phyloP scores from a whole-genome alignment of 345 rosid genomes.

The Tarenaya hassleriana region DNA sequence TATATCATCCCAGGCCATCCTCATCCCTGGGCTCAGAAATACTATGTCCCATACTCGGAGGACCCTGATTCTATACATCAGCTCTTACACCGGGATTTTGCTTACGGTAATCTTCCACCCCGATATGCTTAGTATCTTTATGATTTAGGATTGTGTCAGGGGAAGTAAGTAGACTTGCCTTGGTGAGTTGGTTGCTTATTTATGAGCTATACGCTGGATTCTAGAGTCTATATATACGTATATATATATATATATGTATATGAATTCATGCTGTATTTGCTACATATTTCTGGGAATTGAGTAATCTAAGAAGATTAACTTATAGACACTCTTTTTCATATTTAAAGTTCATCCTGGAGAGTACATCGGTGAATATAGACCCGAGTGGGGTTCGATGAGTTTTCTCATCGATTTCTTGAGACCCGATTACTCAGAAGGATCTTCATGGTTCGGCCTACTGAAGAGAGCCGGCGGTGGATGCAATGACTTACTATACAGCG shows the following conservation, averaged over 20 bases:
- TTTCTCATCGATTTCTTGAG: slow-evolving; percentile 79
- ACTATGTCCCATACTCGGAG: slow-evolving; percentile 75
- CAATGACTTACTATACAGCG: slow-evolving; percentile 92
- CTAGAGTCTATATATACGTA: too few species aligned
- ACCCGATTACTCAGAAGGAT: slow-evolving; percentile 58
- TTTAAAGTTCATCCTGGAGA: slow-evolving; percentile 46
- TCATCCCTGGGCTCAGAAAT: slow-evolving; percentile 87
- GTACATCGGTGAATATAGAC: slow-evolving; percentile 48
- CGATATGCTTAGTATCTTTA: background rate
- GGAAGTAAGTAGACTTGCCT: too few species aligned
- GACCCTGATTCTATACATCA: slow-evolving; percentile 59
- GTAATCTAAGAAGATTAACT: background rate
- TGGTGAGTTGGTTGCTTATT: background rate
- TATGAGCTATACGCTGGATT: background rate
- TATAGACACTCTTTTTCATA: too few species aligned
- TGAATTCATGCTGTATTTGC: background rate
- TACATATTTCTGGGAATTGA: background rate
- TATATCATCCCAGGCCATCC: slow-evolving; percentile 66
- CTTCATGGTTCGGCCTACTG: slow-evolving; percentile 68
- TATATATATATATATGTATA: too few species aligned
- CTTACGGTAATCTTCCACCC: slow-evolving; percentile 42
- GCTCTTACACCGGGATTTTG: slow-evolving; percentile 46
- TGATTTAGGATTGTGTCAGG: too few species aligned
- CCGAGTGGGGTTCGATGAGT: slow-evolving; percentile 82
- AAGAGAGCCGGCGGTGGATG: slow-evolving; percentile 96